These are phyloP conservation scores for Phyllosticta capitalensis DNA, from an alignment of 2,329 filamentous ascomycete genomes.

Conservation along the genomic window DNA sequence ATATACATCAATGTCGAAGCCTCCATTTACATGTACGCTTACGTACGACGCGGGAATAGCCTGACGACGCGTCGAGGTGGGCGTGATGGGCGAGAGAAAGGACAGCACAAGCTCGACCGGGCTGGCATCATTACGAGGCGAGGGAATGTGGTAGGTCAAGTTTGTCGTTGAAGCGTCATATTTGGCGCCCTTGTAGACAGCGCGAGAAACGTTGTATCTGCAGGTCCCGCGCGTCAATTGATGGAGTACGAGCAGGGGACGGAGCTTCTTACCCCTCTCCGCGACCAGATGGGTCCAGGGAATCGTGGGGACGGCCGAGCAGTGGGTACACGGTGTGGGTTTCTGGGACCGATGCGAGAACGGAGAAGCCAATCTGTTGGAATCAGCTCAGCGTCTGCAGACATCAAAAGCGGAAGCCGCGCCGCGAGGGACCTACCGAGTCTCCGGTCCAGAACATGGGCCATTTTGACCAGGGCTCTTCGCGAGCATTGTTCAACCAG, in stretches of 20 bases:
- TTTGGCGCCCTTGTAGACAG: constrained; percentile 49
- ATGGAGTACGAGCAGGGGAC: background rate
- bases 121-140: constrained; percentile 27
- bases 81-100: constrained; percentile 70
- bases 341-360: constrained; percentile 53
- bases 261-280: constrained; percentile 27
- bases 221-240: background rate
- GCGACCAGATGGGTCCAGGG: constrained; percentile 33
- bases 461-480: constrained; percentile 72
- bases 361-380: constrained; percentile 48
- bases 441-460: constrained; percentile 76
- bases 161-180: constrained; percentile 65
- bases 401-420: constrained; percentile 4
- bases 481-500: constrained; percentile 56
- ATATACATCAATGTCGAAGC: constrained; percentile 42
- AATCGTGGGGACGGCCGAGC: constrained; percentile 57
- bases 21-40: constrained; percentile 59
- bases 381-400: background rate
- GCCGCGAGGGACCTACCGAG: constrained; percentile 34
- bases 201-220: constrained; percentile 50
- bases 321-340: constrained; percentile 54
- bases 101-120: constrained; percentile 50
- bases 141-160: constrained; percentile 52
- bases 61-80: constrained; percentile 70
- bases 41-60: constrained; percentile 76